Base-by-base conservation (phyloP, 768 basidiomycete species). In the Solioccasus polychromus region DNA sequence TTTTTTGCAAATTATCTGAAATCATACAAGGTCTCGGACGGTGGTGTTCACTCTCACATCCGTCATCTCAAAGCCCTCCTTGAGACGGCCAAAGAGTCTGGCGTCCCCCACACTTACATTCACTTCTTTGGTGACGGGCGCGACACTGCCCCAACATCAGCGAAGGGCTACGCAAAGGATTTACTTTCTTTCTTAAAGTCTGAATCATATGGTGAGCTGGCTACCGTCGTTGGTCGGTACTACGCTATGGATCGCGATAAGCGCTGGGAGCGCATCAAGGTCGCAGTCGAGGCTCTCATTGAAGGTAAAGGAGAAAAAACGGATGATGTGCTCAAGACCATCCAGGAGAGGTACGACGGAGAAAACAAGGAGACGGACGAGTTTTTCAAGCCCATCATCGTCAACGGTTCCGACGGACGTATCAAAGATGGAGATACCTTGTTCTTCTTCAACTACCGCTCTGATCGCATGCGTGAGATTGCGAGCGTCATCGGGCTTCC, bases 231-330 rank as follows among this genome's bases (percentile, higher is more conserved):
- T 32, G 93, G 92, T 6, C 71, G 94, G 42, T 97, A 97, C 75
- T 97, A 94, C 55, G 93, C 92, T 25, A 95, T 95, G 92, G 93
- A 95, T 69, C 82, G 92, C 30, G 92, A 95, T 67, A 94, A 94
- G 76, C 82, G 93, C 37, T 97, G 93, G 93, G 93, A 97, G 64
- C 78, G 93, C 28, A 66, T 97, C 62, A 91, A 92, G 75, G 74
- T 91, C 50, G 93, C 93, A 4, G 76, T 94, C 1, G 92, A 95
- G 30, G 89, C 83, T 3, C 77, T 97, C 35, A 78, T 92, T 6
- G 74, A 78, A 31, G 92, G 92, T 7, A 71, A 69, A 47, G 80
- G 80, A 5, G 83, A 80, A 39, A 73, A 79, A 52, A 68, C 73
- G 0, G 64, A 69, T 39, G 80, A 80, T 9, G 64, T 80, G 17